These are phyloP conservation scores for Colletotrichum cuscutae DNA, from an alignment of 2,329 filamentous ascomycete genomes.

Conservation along the genomic window DNA sequence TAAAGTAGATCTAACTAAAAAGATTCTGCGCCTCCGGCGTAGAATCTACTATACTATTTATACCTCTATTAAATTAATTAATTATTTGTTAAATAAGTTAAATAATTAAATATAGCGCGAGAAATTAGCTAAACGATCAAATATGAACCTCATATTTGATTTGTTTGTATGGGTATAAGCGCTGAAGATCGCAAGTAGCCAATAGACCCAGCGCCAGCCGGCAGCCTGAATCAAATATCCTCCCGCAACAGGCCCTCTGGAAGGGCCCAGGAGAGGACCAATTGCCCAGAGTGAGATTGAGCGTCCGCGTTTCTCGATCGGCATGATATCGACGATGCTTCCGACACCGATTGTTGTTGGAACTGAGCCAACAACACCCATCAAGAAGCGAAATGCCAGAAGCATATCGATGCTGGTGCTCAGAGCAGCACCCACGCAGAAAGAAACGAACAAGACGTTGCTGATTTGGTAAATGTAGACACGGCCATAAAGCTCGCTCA, in stretches of 20 bases:
- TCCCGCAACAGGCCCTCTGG: slow-evolving; percentile 55
- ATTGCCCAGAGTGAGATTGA: slow-evolving; percentile 53
- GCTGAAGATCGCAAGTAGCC: slow-evolving; percentile 55
- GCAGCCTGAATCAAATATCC: slow-evolving; percentile 51
- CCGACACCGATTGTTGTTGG: slow-evolving; percentile 61
- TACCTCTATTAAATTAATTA: too few species aligned
- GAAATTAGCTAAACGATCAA: too few species aligned
- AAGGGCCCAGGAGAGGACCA: slow-evolving; percentile 54
- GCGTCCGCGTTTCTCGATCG: slow-evolving; percentile 45
- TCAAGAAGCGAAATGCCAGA: slow-evolving; percentile 68
- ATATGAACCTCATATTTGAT: too few species aligned
- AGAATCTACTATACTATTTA: too few species aligned
- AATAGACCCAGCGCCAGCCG: slow-evolving; percentile 63
- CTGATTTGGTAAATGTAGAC: slow-evolving; percentile 49
- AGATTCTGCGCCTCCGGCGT: too few species aligned
- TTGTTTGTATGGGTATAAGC: too few species aligned
- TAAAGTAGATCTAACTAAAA: too few species aligned
- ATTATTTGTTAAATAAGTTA: too few species aligned
- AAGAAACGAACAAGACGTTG: slow-evolving; percentile 45
- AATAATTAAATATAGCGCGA: too few species aligned
- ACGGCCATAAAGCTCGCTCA: slow-evolving; percentile 53
- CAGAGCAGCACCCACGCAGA: slow-evolving; percentile 59
- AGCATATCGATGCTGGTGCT: slow-evolving; percentile 59
- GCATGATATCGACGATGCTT: slow-evolving; percentile 20
- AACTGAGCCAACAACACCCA: slow-evolving; percentile 70